Evolutionary conservation across 139 green algal genomes (phyloP), one percentile per base, ranked within the genome.

Genomic region (Chlorella vulgaris): DNA sequence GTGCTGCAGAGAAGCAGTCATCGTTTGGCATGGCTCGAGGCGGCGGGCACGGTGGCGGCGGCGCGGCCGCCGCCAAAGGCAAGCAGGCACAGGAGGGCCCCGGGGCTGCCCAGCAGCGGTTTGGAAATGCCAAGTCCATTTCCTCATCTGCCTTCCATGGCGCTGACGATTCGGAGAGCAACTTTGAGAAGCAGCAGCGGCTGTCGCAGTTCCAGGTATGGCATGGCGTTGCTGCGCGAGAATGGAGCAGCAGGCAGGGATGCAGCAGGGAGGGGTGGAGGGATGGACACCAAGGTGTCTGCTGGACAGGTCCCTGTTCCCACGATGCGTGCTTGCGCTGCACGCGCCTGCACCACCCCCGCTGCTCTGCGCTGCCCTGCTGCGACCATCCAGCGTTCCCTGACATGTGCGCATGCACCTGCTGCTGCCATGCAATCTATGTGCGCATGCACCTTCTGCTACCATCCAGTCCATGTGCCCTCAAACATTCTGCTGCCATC

Each of bases 111-210:
- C 92, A 93, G 60, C 84, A 93, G 62, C 90, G 93, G 61, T 98
- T 97, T 83, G 89, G 85, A 40, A 93, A 92, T 38, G 95, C 95
- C 78, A 98, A 98, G 90, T 91, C 92, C 62, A 98, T 98, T 62
- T 97, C 92, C 15, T 94, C 87, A 8, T 60, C 84, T 1, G 60
- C 81, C 42, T 88, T 89, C 84, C 94, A 92, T 65, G 76, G 91
- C 50, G 28, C 82, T 3, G 74, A 88, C 55, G 76, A 61, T 39
- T 36, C 29, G 35, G 84, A 85, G 68, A 75, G 24, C 33, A 69
- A 93, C 53, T 93, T 91, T 65, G 86, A 93, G 81, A 43, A 83
- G 77, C 74, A 88, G 60, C 42, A 75, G 42, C 80, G 81, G 36
- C 76, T 90, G 53, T 28, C 29, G 22, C 74, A 88, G 61, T 93